Conservation (phyloP, 179 eudicot genomes). For the Silene noctiflora region DNA sequence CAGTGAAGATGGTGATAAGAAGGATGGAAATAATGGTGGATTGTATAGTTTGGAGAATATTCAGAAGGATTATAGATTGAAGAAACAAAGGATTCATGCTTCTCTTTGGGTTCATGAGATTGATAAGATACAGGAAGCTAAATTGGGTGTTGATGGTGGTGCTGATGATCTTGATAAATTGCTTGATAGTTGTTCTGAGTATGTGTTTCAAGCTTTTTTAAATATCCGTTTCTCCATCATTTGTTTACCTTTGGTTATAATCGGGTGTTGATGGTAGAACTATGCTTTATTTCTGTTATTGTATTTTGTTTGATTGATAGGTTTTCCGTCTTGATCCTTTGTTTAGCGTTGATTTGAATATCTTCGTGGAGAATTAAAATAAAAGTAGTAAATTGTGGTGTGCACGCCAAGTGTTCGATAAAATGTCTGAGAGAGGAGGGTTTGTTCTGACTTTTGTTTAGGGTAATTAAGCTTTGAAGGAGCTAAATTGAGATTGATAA, state of each 20-base stretch:
- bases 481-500: too few species aligned
- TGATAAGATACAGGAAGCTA: constrained; percentile 73
- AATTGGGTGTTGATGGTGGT: constrained; percentile 42
- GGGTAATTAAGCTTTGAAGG: neutral
- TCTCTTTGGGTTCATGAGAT: constrained; percentile 86
- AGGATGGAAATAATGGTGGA: constrained; percentile 9
- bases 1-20: constrained; percentile 1
- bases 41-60: constrained; percentile 62
- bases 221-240: neutral
- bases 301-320: too few species aligned
- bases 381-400: neutral
- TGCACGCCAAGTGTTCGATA: neutral
- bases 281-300: too few species aligned
- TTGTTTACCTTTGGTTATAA: neutral
- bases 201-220: constrained; percentile 10
- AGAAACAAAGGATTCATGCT: constrained; percentile 88
- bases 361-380: too few species aligned
- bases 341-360: too few species aligned
- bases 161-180: constrained; percentile 68
- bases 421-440: neutral
- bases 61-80: constrained; percentile 76
- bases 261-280: too few species aligned
- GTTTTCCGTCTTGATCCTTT: too few species aligned
- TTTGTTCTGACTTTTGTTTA: neutral
- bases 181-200: constrained; percentile 89